Base-by-base conservation (phyloP, 2,329 filamentous ascomycete species). In the Rachicladosporium sp. region DNA sequence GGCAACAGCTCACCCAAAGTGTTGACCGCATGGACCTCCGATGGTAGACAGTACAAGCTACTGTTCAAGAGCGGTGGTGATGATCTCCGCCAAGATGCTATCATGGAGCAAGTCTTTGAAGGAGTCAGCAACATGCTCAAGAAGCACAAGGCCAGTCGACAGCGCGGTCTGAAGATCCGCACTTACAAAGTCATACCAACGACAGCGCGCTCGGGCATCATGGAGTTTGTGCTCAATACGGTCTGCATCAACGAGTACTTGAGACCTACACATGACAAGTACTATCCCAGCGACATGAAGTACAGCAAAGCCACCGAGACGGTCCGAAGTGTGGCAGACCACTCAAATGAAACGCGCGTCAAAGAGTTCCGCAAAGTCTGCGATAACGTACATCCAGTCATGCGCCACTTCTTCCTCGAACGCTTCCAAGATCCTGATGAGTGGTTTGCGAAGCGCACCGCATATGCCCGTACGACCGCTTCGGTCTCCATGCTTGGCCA, bases 61-160 rank as follows among this genome's bases (percentile, higher is more conserved):
- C 69, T 98, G 69, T 79, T 94, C 57, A 98, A 98, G 69, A 87
- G 87, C 46, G 88, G 91, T 11, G 89, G 89, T 55, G 91, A 98
- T 58, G 89, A 98, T 57, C 73, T 99, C 9, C 82, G 93, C 6
- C 91, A 98, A 65, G 91, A 99, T 55, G 86, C 89, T 33, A 98
- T 79, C 68, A 99, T 99, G 93, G 93, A 98, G 61, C 91, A 99
- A 62, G 91, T 98, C 1, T 99, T 98, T 58, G 85, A 88, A 43
- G 87, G 93, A 61, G 91, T 95, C 13, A 96, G 87, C 42, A 83
- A 84, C 37, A 74, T 98, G 13, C 69, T 99, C 19, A 83, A 84
- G 57, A 80, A 84, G 36, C 87, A 96, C 59, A 80, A 85, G 40
- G 74, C 80, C 9, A 95, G 91, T 2, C 81, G 87, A 31, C 87